Evolutionary conservation across 495 filamentous ascomycete genomes (phyloP), one percentile per base, ranked within the genome.

Genomic region (Arthonia radiata): DNA sequence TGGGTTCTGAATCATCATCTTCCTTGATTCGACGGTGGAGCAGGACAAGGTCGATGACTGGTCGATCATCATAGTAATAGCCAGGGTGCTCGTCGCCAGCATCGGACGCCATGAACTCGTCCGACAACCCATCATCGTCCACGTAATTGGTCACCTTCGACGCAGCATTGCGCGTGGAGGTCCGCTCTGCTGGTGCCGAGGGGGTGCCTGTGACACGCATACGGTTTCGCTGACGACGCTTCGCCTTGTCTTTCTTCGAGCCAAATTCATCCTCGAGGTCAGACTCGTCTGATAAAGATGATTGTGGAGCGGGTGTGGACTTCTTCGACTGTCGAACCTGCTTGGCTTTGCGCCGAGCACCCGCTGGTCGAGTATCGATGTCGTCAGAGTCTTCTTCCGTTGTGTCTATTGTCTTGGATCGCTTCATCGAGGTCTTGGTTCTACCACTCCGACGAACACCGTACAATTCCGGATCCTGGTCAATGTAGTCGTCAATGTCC

Each of bases 391-490:
- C n/a, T n/a, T n/a, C n/a, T n/a, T n/a, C n/a, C n/a, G n/a, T n/a
- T n/a, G n/a, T n/a, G n/a, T n/a, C n/a, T n/a, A n/a, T n/a, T n/a
- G n/a, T n/a, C n/a, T n/a, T n/a, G n/a, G n/a, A n/a, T n/a, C n/a
- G n/a, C n/a, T n/a, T n/a, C n/a, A n/a, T n/a, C n/a, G n/a, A n/a
- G n/a, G n/a, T n/a, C n/a, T n/a, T n/a, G n/a, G n/a, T n/a, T n/a
- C n/a, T n/a, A n/a, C n/a, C 81, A 53, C 86, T 97, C 42, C 86
- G 63, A 33, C 86, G 64, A 26, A 99, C 56, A 11, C 83, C 86
- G 50, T 93, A 97, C 12, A 97, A 54, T 43, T 93, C 86, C n/a
- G 86, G 86, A 43, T 97, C 81, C 41, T 79, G 69, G 35, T 66
- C 57, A 36, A 92, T 92, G 37, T 66, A 76, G 13, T 83, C 72